Evolutionary conservation across 257 asterid species (phyloP), one percentile per base, ranked within the genome.

Genomic region (Dorcoceras hygrometricum): DNA sequence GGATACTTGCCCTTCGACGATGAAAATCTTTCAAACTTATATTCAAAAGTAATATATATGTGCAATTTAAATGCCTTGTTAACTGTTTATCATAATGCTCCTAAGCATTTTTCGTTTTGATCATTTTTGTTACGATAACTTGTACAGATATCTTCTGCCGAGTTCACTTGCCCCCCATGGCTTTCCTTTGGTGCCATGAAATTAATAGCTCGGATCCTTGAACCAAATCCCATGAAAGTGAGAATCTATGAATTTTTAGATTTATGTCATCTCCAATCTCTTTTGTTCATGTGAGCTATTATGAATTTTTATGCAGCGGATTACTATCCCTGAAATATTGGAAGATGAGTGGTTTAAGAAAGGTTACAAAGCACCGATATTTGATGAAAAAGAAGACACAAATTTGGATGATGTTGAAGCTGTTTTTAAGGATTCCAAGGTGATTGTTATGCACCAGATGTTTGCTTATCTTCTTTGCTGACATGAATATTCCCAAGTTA

Each of bases 1-100:
- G 98, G 98, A 54, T 92, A 89, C 85, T 83, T 92, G 91, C 97
- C 98, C 73, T 92, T 92, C 55, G 97, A 92, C 68, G 98, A 92
- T 78, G 69, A 93, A 68, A 89, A 89, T 77, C 97, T 92, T 73
- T 82, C 84, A 82, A 88, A 83, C 81, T 89, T 92, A 23, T 92
- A 89, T 76, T 83, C 83, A 77, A 92, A 92, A 76, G 97, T 92
- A 86, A 92, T 89, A 73, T 50, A 54, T 50, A 75, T 74, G 12
- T 46, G 28, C 62, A 65, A 19, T 55, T 48, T 51, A 51, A 23
- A 29, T 60, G 4, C 9, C 20, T 6, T 11, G 8, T 72, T 63
- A 56, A n/a, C 43, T 9, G 23, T 54, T 69, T 58, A 39, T 57
- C 63, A 46, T 46, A 4, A 46, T 46, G 20, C 8, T n/a, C 54